phyloP scores from a whole-genome alignment of 768 basidiomycete species.

The Boletus rufocinnamomeus region DNA sequence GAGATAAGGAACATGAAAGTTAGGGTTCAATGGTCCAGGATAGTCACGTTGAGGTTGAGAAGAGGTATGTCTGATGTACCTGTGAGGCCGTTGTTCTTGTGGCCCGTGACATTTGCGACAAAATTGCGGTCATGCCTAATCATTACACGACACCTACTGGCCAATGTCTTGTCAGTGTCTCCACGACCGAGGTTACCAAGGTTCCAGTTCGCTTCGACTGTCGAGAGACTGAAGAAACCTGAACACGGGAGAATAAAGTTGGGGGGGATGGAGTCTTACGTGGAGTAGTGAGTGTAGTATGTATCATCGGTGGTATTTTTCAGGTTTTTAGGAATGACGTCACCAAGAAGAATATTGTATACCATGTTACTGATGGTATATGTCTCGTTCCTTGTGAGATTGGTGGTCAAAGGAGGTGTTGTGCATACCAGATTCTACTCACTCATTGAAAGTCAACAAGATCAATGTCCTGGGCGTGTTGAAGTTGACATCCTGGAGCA shows the following conservation, averaged over 20 bases:
- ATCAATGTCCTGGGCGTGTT: constrained; percentile 58
- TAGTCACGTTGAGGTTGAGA: constrained; percentile 40
- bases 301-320: constrained; percentile 49
- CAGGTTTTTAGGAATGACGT: constrained; percentile 43
- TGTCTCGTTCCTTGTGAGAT: constrained; percentile 25
- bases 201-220: constrained; percentile 60
- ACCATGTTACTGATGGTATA: constrained; percentile 46
- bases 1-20: constrained; percentile 41
- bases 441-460: constrained; percentile 63
- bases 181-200: constrained; percentile 57
- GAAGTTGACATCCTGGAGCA: constrained; percentile 52
- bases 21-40: constrained; percentile 45
- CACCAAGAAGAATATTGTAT: constrained; percentile 44
- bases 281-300: constrained; percentile 62
- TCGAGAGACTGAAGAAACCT: constrained; percentile 39
- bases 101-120: constrained; percentile 48
- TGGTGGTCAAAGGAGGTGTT: not conserved
- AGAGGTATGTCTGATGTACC: constrained; percentile 31
- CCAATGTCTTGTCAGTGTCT: constrained; percentile 48
- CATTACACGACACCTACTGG: constrained; percentile 10
- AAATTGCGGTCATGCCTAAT: constrained; percentile 25
- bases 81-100: constrained; percentile 42
- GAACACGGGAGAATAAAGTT: not conserved
- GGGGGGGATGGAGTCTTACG: constrained; percentile 15
- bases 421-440: constrained; percentile 24